Evolutionary conservation across 352 stramenopile genomes (phyloP).

Genomic region (Phytophthora kernoviae): DNA sequence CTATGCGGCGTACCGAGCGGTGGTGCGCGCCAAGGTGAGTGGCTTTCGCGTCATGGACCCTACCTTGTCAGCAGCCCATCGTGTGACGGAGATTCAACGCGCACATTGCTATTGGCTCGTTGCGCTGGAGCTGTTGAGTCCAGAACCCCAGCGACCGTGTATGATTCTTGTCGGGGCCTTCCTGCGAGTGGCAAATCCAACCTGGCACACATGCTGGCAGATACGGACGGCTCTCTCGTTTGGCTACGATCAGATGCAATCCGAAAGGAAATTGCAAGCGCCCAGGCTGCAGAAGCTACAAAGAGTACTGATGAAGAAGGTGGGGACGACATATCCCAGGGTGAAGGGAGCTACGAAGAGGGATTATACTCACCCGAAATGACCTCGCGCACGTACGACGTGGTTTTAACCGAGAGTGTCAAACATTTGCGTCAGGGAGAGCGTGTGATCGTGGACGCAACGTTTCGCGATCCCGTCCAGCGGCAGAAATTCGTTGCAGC

Average conservation of each 20-base stretch:
- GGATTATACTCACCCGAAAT: slow-evolving; percentile 63
- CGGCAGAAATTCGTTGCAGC: slow-evolving; percentile 48
- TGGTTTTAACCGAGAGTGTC: slow-evolving; percentile 48
- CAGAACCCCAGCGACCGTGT: slow-evolving; percentile 45
- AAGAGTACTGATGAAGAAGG: slow-evolving; percentile 5
- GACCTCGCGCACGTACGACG: slow-evolving; percentile 68
- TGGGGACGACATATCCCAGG: slow-evolving; percentile 3
- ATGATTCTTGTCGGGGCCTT: slow-evolving; percentile 64
- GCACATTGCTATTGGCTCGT: slow-evolving; percentile 72
- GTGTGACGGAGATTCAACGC: slow-evolving; percentile 43
- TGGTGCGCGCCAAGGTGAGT: slow-evolving; percentile 73
- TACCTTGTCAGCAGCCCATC: slow-evolving; percentile 41
- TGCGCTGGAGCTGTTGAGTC: slow-evolving; percentile 56
- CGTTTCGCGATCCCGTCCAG: slow-evolving; percentile 54
- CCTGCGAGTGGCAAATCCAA: slow-evolving; percentile 73
- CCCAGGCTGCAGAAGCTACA: slow-evolving; percentile 6
- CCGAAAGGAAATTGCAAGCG: slow-evolving; percentile 55
- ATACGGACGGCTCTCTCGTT: slow-evolving; percentile 41
- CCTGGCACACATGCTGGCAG: slow-evolving; percentile 55
- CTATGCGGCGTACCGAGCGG: slow-evolving; percentile 69
- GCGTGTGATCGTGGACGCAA: slow-evolving; percentile 66
- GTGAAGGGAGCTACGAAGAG: slow-evolving; percentile 52
- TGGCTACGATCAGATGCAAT: slow-evolving; percentile 72
- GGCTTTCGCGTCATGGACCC: slow-evolving; percentile 68
- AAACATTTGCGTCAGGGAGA: slow-evolving; percentile 48